Evolutionary conservation across 2,329 filamentous ascomycete species (phyloP), one percentile per base, ranked within the genome.

Genomic region (Cryphonectria carpinicola): DNA sequence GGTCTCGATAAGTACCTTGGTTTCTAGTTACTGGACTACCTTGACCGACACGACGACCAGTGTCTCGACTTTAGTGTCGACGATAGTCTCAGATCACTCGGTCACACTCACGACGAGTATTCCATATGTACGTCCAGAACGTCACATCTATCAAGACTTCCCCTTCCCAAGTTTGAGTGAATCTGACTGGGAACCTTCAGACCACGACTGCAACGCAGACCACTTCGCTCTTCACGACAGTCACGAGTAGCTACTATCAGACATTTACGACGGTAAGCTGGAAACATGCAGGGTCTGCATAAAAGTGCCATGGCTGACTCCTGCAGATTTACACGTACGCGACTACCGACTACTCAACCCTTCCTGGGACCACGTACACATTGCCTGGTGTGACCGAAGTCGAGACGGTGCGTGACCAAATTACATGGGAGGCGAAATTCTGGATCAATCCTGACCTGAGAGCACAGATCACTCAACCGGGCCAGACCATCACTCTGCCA

Each of bases 361-460:
- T 66, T 13, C 65, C 37, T 37, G 43, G 46, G 39, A 54, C 43
- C 28, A 73, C 72, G 19, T 14, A 69, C 66, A 74, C 75, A 0
- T 60, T 71, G 25, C 72, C 72, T 14, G 74, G 71, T 8, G 28
- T 19, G 14, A 66, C 65, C 8, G 52, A 58, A 43, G 35, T 66
- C 22, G 35, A 32, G 22, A 66, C 65, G 10, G 65, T 66, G 19
- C 25, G 54, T 58, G 6, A 14, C 28, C 10, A 32, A 32, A 19
- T n/a, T 19, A 13, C 19, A n/a, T 39, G 5, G 14, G 32, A 8
- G 6, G 11, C 25, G 52, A 17, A 3, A 32, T 32, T 32, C 8
- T 35, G 4, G 13, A 19, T 32, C 1, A 5, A 52, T 65, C 19
- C 58, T 61, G 14, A 61, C 28, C 17, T 65, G n/a, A 25, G 25